These are phyloP conservation scores for Clavispora asparagi DNA, from an alignment of 805 yeast genomes.

Conservation along the genomic window DNA sequence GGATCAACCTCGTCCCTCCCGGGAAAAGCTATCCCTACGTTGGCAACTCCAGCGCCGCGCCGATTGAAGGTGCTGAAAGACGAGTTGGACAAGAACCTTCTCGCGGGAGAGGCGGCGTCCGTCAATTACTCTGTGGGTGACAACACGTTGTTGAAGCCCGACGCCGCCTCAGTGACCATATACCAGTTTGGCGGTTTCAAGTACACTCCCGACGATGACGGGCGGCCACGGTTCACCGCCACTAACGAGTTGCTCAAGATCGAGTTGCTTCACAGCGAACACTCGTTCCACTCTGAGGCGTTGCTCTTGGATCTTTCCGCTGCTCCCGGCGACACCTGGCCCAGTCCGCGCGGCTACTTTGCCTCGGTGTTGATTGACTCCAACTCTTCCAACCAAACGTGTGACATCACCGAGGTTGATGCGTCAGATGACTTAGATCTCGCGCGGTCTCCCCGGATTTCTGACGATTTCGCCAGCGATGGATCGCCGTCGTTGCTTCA, in stretches of 20 bases:
- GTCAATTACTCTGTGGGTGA: not conserved
- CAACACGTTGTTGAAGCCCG: slow-evolving; percentile 6
- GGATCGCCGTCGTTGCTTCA: not conserved
- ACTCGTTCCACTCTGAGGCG: slow-evolving; percentile 18
- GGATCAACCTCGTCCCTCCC: too few species aligned
- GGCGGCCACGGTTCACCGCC: slow-evolving; percentile 21
- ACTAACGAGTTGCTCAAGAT: slow-evolving; percentile 31
- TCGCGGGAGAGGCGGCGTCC: not conserved
- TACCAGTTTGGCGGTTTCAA: slow-evolving; percentile 39
- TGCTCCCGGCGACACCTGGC: slow-evolving; percentile 17
- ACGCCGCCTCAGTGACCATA: slow-evolving; percentile 20
- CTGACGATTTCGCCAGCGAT: not conserved
- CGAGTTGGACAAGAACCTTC: not conserved
- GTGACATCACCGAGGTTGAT: slow-evolving; percentile 1
- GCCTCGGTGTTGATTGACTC: slow-evolving; percentile 27
- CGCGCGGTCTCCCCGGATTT: slow-evolving; percentile 2
- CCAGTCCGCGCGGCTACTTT: slow-evolving; percentile 36
- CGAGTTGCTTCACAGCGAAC: slow-evolving; percentile 24
- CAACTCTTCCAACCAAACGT: slow-evolving; percentile 1
- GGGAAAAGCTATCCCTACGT: not conserved
- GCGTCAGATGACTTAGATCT: not conserved
- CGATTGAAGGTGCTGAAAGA: not conserved
- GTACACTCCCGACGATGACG: slow-evolving; percentile 8
- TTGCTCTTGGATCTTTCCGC: slow-evolving; percentile 9
- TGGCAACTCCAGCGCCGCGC: not conserved